Evolutionary conservation across 2,329 filamentous ascomycete species (phyloP).

Genomic region (Thermothelomyces thermophilus): DNA sequence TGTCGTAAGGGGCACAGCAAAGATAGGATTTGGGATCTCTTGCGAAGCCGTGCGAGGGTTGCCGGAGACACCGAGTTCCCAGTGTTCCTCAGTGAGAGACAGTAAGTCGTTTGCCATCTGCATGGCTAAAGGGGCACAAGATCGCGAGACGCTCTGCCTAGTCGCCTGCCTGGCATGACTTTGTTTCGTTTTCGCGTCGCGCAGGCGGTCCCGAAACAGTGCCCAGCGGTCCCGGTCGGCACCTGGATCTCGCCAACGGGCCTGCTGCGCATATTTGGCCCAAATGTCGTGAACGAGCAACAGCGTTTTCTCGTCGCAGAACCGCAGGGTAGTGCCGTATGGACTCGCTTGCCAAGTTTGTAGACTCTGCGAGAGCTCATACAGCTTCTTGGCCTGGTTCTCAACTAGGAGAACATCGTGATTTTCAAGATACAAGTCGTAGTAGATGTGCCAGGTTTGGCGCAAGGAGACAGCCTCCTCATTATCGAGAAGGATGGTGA

Average conservation of each 20-base stretch:
- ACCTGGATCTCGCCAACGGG: background rate
- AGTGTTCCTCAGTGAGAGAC: constrained; percentile 9
- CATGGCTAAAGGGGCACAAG: constrained; percentile 9
- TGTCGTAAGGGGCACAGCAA: constrained; percentile 32
- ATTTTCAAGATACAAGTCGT: constrained; percentile 42
- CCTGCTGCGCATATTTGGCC: constrained; percentile 28
- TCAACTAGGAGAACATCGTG: constrained; percentile 33
- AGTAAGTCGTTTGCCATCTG: constrained; percentile 5
- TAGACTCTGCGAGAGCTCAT: constrained; percentile 32
- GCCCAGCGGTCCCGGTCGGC: background rate
- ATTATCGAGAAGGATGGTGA: constrained; percentile 45
- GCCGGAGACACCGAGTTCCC: constrained; percentile 6
- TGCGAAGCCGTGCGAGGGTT: background rate
- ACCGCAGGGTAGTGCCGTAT: constrained; percentile 41
- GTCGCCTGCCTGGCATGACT: background rate
- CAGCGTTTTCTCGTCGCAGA: constrained; percentile 45
- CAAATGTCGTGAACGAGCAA: constrained; percentile 36
- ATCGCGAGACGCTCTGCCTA: constrained; percentile 4
- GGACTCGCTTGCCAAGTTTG: constrained; percentile 38
- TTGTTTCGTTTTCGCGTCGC: background rate
- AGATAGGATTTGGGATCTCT: constrained; percentile 37
- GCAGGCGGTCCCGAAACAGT: background rate
- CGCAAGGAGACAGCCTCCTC: constrained; percentile 24
- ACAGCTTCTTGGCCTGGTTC: constrained; percentile 39
- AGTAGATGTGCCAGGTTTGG: constrained; percentile 49